A percentile compares a stretch with the other conserved stretches of the same genome.
Evolutionary conservation across 768 basidiomycete genomes (phyloP).

Genomic region (Panus rudis): DNA sequence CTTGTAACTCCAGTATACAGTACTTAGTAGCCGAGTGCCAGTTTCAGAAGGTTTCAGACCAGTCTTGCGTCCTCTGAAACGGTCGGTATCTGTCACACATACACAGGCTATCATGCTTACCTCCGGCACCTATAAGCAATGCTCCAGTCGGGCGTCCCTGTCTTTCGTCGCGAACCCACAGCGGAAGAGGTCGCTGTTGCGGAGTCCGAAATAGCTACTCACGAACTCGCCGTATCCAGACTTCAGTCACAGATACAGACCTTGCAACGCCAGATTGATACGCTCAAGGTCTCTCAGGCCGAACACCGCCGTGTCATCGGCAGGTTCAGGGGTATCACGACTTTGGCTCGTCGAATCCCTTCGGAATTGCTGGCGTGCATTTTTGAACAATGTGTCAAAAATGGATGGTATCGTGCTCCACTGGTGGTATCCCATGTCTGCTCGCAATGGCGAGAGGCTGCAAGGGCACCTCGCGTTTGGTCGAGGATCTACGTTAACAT

Average conservation of each 20-base stretch:
- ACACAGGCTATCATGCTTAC: too few species aligned
- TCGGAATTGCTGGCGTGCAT: slow-evolving; percentile 47
- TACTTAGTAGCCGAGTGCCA: too few species aligned
- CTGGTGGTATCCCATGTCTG: slow-evolving; percentile 53
- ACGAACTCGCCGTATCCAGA: slow-evolving; percentile 34
- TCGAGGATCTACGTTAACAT: slow-evolving; percentile 47
- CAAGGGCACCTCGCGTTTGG: slow-evolving; percentile 48
- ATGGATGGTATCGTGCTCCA: slow-evolving; percentile 49
- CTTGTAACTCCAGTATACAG: too few species aligned
- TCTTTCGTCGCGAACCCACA: slow-evolving; percentile 18
- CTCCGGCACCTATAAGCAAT: too few species aligned
- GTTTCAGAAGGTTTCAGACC: too few species aligned
- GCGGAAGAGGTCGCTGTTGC: slow-evolving; percentile 17
- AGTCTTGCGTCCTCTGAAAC: too few species aligned
- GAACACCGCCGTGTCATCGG: slow-evolving; percentile 37
- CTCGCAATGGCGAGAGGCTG: slow-evolving; percentile 49
- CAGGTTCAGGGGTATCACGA: slow-evolving; percentile 39
- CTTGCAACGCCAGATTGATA: slow-evolving; percentile 33
- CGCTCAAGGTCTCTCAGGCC: slow-evolving; percentile 35
- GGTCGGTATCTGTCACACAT: too few species aligned
- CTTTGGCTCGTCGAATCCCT: slow-evolving; percentile 50
- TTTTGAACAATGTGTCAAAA: slow-evolving; percentile 42
- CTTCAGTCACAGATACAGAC: slow-evolving; percentile 38
- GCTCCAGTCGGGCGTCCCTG: too few species aligned
- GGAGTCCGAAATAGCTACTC: slow-evolving; percentile 17